Evolutionary conservation across 2,329 filamentous ascomycete genomes (phyloP), one percentile per base, ranked within the genome.

Genomic region (Fusarium virguliforme): DNA sequence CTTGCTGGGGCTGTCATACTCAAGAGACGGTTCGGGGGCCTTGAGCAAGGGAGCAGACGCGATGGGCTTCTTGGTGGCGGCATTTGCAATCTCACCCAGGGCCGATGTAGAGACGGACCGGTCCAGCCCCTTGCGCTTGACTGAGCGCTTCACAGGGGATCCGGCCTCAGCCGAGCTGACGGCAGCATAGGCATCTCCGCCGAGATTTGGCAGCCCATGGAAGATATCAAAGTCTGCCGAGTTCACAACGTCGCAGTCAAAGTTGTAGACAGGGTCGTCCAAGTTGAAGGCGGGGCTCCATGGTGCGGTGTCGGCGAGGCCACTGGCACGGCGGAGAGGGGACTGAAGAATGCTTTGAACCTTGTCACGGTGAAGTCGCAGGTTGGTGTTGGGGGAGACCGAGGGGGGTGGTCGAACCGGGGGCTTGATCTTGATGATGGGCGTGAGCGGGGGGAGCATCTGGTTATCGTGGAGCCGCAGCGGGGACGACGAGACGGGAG

Each of bases 381-480:
- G 87, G 77, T 97, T 97, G 9, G 95, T 98, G 78, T 96, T 97
- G 2, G 96, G 95, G 13, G 95, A 98, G 18, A 94, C 91, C 1
- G 95, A 97, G 60, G 93, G 93, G 28, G 88, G 88, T 8, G 83
- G 81, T 5, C 74, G 76, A 2, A 74, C 72, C 2, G 88, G 87
- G 24, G 87, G 84, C 83, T 92, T 94, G 79, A 97, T 91, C 80
- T 96, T 94, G 74, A 95, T 89, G 22, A 92, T 88, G 5, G 95
- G 95, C 0, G 95, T 98, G 48, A 97, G 84, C 4, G 95, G 95
- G 26, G 91, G 91, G 5, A 91, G 86, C 83, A 91, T 89, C 74
- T 91, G 88, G 41, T 84, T 85, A 55, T 89, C 88, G 71, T 85
- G 78, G 58, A 79, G 83, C 37, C 91, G 89, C 13, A 92, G 80